Percentiles rank a stretch among this genome's conserved stretches.
Conservation (phyloP, 495 filamentous ascomycete species). For the Podospora bellae-mahoneyi region DNA sequence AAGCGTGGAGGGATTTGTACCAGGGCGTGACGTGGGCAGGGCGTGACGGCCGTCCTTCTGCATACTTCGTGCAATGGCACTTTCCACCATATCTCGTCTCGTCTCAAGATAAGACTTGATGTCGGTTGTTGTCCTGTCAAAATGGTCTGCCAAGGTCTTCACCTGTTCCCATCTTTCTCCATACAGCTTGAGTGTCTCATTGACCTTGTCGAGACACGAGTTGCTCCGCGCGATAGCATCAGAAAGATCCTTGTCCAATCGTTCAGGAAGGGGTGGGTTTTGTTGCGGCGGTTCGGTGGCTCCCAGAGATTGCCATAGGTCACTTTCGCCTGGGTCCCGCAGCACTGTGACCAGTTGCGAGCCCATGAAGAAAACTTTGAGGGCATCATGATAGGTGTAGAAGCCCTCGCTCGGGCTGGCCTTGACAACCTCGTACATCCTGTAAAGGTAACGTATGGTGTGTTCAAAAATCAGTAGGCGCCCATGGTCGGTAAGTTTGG, state of each 20-base stretch:
- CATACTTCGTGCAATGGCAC: background rate
- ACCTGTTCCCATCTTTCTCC: slow-evolving; percentile 52
- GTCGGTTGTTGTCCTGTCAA: slow-evolving; percentile 39
- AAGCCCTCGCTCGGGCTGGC: slow-evolving; percentile 50
- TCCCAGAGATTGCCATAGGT: slow-evolving; percentile 32
- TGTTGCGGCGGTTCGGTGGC: slow-evolving; percentile 31
- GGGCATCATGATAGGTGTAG: slow-evolving; percentile 70
- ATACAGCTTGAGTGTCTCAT: slow-evolving; percentile 44
- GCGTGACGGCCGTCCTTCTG: background rate
- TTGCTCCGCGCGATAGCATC: slow-evolving; percentile 46
- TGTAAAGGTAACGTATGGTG: slow-evolving; percentile 66
- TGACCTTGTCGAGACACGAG: slow-evolving; percentile 42
- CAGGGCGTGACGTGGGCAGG: background rate
- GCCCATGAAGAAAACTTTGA: slow-evolving; percentile 68
- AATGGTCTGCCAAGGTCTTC: slow-evolving; percentile 39
- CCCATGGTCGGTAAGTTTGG: slow-evolving; percentile 61
- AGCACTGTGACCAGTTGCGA: slow-evolving; percentile 67
- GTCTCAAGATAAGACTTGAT: background rate
- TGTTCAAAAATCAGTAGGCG: slow-evolving; percentile 78
- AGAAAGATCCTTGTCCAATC: slow-evolving; percentile 25
- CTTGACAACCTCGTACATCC: slow-evolving; percentile 54
- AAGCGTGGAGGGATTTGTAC: background rate
- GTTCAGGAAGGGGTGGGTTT: slow-evolving; percentile 38
- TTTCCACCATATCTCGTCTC: background rate
- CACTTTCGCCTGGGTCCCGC: slow-evolving; percentile 47